Conservation (phyloP, 2,329 filamentous ascomycete species). For the Penicillium sp. region DNA sequence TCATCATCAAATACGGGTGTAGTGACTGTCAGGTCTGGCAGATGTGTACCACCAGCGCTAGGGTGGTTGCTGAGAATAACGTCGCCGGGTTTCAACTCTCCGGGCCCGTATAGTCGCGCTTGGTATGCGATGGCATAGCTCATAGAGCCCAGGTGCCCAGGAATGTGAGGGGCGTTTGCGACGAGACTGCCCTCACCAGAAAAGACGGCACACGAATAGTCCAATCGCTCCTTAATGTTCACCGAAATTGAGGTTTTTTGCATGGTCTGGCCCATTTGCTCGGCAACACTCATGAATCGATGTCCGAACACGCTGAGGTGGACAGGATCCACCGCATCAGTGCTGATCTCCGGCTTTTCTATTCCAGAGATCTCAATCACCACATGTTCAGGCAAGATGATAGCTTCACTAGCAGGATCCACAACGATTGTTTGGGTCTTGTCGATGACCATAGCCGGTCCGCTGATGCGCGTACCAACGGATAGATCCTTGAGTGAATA, state of each 20-base stretch:
- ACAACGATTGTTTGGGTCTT: conserved; percentile 76
- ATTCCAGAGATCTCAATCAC: conserved; percentile 62
- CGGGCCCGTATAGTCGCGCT: conserved; percentile 64
- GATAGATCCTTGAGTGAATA: too few relatives aligned
- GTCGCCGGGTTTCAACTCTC: conserved; percentile 71
- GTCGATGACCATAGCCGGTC: conserved; percentile 59
- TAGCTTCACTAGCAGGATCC: conserved; percentile 68
- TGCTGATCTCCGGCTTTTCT: neutral
- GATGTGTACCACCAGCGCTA: conserved; percentile 75
- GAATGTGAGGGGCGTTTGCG: conserved; percentile 67
- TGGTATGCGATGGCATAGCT: conserved; percentile 73
- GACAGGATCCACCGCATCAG: conserved; percentile 65
- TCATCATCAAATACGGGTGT: conserved; percentile 73
- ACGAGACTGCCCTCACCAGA: conserved; percentile 72
- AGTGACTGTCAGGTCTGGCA: conserved; percentile 74
- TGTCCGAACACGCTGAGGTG: conserved; percentile 76
- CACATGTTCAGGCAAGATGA: conserved; percentile 77
- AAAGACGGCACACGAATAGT: conserved; percentile 78
- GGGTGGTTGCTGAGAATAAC: conserved; percentile 67
- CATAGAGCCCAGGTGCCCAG: conserved; percentile 76
- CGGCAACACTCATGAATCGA: conserved; percentile 79
- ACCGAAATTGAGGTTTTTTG: conserved; percentile 74
- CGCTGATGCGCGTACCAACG: conserved; percentile 26
- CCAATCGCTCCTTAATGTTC: conserved; percentile 79
- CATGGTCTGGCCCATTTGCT: conserved; percentile 78